These are phyloP conservation scores for Cichorium intybus DNA, from an alignment of 140 eudicot genomes.

Conservation along the genomic window DNA sequence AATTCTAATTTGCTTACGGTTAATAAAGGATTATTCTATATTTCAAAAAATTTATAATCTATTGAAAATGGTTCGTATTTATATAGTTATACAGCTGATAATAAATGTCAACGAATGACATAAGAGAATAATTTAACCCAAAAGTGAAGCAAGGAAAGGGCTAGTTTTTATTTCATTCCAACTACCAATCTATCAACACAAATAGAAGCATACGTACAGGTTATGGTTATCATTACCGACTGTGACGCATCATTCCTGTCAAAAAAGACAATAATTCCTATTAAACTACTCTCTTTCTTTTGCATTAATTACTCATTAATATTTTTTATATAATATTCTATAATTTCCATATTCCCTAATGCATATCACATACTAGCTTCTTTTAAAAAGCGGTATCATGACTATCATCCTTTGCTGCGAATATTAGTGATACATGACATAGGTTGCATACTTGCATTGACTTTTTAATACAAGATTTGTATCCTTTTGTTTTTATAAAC, in stretches of 20 bases:
- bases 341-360: not conserved
- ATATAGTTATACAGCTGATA: not conserved
- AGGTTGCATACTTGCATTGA: too few species aligned
- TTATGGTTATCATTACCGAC: constrained; percentile 44
- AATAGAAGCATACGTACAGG: constrained; percentile 46
- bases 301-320: constrained; percentile 13
- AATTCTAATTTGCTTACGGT: too few species aligned
- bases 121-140: constrained; percentile 34
- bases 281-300: constrained; percentile 32
- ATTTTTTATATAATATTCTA: not conserved
- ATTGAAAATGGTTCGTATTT: not conserved
- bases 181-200: constrained; percentile 37
- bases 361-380: not conserved
- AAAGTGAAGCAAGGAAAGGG: constrained; percentile 29
- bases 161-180: constrained; percentile 38
- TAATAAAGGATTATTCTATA: not conserved
- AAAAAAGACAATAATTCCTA: constrained; percentile 38
- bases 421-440: too few species aligned
- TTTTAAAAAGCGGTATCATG: too few species aligned
- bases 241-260: constrained; percentile 40
- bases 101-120: constrained; percentile 37
- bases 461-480: too few species aligned
- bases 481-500: too few species aligned
- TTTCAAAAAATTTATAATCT: not conserved
- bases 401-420: too few species aligned